Evolutionary conservation across 306 rosid species (phyloP).

Genomic region (Prosopis cineraria): DNA sequence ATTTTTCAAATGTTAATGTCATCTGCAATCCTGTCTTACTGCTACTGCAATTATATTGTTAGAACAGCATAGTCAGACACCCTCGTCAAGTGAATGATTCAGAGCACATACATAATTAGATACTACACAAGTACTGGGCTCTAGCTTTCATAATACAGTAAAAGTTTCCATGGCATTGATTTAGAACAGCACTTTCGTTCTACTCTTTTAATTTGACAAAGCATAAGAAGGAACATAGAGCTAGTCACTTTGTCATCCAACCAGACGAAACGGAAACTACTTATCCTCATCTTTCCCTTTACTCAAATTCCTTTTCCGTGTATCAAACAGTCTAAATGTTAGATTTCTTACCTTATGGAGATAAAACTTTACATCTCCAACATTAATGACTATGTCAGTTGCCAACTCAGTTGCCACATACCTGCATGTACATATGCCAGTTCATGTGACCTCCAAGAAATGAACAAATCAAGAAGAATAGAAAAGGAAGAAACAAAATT

Average conservation of each 20-base stretch:
- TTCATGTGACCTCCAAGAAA: constrained; percentile 31
- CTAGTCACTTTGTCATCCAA: neutral
- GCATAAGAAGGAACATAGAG: neutral
- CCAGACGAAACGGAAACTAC: neutral
- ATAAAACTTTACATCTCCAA: constrained; percentile 76
- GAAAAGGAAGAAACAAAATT: neutral
- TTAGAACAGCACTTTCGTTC: neutral
- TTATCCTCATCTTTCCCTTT: neutral
- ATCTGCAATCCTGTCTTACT: neutral
- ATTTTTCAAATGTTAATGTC: neutral
- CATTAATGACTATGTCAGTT: constrained; percentile 67
- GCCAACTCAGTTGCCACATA: constrained; percentile 79
- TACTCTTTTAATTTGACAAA: neutral
- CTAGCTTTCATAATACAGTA: neutral
- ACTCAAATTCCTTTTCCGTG: neutral
- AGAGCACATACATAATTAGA: neutral
- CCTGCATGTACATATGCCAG: constrained; percentile 47
- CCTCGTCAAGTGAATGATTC: neutral
- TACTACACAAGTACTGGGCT: neutral
- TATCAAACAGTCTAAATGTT: constrained; percentile 6
- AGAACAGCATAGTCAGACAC: neutral
- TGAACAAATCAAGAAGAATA: neutral
- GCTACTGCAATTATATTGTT: neutral
- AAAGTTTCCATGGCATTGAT: neutral
- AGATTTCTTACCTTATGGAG: constrained; percentile 81